Percentiles rank a stretch among this genome's conserved stretches.
Conservation (phyloP, 345 rosid genomes). For the Anacardium occidentale region DNA sequence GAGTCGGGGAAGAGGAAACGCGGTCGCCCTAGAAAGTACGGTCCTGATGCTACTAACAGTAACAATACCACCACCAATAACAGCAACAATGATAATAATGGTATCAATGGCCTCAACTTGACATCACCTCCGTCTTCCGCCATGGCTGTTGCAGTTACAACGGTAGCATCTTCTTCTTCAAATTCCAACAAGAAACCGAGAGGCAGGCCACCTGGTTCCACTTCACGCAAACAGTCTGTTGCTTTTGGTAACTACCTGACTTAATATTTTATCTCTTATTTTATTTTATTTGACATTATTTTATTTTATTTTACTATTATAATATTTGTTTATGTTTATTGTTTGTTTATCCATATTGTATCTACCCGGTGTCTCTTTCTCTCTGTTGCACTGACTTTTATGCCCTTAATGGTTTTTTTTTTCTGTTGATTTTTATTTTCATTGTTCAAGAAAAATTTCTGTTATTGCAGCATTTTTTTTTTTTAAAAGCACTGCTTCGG, state of each 20-base stretch:
- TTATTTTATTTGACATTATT: neutral
- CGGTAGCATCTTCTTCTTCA: slow-evolving; percentile 8
- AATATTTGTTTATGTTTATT: neutral
- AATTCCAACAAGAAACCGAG: slow-evolving; percentile 31
- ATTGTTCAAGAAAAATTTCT: no score
- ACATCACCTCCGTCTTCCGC: slow-evolving; percentile 20
- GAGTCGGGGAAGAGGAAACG: slow-evolving; percentile 25
- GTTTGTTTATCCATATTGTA: neutral
- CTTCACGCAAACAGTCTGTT: slow-evolving; percentile 23
- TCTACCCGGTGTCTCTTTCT: neutral
- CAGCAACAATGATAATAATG: neutral
- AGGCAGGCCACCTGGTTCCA: slow-evolving; percentile 46
- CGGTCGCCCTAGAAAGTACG: slow-evolving; percentile 25
- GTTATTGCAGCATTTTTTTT: no score
- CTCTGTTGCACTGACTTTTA: neutral
- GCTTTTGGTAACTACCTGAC: slow-evolving; percentile 24
- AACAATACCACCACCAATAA: neutral
- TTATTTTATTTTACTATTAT: neutral
- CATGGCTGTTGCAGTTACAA: neutral
- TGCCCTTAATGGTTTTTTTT: neutral
- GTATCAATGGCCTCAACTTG: slow-evolving; percentile 15
- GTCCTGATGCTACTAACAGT: neutral
- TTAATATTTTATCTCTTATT: neutral
- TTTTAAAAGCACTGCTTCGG: no score
- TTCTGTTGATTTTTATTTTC: no score